Base-by-base conservation (phyloP, 2,329 filamentous ascomycete genomes). In the Pseudodiploospora longispora region DNA sequence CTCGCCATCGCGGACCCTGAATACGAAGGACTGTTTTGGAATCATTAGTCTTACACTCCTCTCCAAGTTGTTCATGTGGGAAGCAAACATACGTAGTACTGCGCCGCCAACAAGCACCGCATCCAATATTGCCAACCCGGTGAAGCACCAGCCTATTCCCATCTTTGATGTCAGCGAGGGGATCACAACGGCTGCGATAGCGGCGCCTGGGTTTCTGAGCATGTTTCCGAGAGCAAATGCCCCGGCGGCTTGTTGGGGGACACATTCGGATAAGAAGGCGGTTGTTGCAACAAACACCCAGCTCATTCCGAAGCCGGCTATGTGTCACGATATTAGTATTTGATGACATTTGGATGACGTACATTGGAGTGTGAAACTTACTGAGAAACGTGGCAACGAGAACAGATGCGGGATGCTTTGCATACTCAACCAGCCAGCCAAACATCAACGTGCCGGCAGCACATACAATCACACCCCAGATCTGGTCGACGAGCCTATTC, bases 271-370 rank as follows among this genome's bases (percentile, higher is more conserved):
- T 35, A 67, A 59, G 47, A 66, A 70, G 1, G 63, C 62, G 0
- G 65, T 67, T 27, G 59, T 67, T 3, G 64, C 61, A 12, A 69
- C 62, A 45, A 69, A 67, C 36, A 69, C 65, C 49, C 66, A 64
- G 6, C 64, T 64, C 46, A 65, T 63, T 6, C 64, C 65, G 31
- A 67, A 57, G 4, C 60, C 56, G 47, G 56, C 55, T 61, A 51
- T 12, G 38, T 42, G 38, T 43, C 47, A 38, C 2, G 19, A 19
- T 19, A 19, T 19, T 19, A 19, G 19, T 19, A 19, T 19, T 19
- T 19, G 19, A 19, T 19, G 19, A 19, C 19, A 19, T 19, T 19
- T 19, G 19, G 19, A 19, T 19, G 19, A 19, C 19, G 19, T 19
- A 19, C 19, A 19, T 30, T 9, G 6, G 12, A 37, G n/a, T 10